A percentile compares a stretch with the other conserved stretches of the same genome.
Conservation (phyloP, 2,329 filamentous ascomycete genomes). For the Claviceps humidiphila region DNA sequence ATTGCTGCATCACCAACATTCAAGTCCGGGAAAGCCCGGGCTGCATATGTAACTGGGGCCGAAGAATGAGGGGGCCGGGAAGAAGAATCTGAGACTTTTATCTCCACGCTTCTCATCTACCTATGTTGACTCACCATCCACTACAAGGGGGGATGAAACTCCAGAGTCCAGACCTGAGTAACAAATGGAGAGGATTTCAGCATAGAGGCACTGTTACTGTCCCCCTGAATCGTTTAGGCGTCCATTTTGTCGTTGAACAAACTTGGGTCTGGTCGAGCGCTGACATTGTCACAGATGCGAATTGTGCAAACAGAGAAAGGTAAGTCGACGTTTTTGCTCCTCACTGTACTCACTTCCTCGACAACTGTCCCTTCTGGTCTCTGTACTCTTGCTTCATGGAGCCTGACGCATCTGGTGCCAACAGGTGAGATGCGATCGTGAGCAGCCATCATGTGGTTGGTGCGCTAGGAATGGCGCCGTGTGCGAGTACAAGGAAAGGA, state of each 20-base stretch:
- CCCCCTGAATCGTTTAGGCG: slow-evolving; percentile 5
- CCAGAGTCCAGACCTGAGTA: too few relatives aligned
- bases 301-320: slow-evolving; percentile 70
- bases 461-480: slow-evolving; percentile 48
- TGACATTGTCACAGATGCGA: slow-evolving; percentile 47
- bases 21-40: too few relatives aligned
- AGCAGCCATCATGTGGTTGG: slow-evolving; percentile 59
- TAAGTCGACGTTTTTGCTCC: slow-evolving; percentile 20
- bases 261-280: slow-evolving; percentile 14
- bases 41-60: too few relatives aligned
- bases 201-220: neutral
- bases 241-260: slow-evolving; percentile 3
- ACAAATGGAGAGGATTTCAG: neutral
- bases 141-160: too few relatives aligned
- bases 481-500: slow-evolving; percentile 57
- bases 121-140: too few relatives aligned
- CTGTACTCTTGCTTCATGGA: neutral
- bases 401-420: neutral
- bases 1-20: neutral
- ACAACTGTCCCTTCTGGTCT: too few relatives aligned
- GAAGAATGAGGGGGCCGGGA: too few relatives aligned
- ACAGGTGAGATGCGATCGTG: slow-evolving; percentile 62
- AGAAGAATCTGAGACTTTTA: too few relatives aligned
- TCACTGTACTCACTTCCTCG: neutral
- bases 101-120: too few relatives aligned